Base-by-base conservation (phyloP, 2,329 filamentous ascomycete genomes). In the Trichoderma brevicompactum region DNA sequence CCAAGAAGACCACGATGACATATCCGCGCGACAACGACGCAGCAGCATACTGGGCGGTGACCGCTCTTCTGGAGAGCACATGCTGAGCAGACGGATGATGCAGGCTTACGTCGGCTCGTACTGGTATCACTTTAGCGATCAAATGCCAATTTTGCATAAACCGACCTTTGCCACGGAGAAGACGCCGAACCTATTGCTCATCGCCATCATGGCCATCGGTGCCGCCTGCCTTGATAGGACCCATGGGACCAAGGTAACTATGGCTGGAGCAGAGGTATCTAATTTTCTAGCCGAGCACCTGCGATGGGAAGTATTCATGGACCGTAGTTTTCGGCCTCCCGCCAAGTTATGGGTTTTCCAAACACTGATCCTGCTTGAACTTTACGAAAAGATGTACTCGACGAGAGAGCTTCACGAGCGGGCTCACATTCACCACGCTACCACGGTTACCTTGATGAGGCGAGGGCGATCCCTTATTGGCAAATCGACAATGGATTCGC, bases 301-400 rank as follows among this genome's bases (percentile, higher is more conserved):
- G n/a, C 87, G 95, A 64, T 97, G 94, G 92, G 92, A 96, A 75
- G 91, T 97, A 43, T 97, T 98, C 74, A 95, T 94, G 84, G 91
- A 97, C 74, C 83, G 86, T 13, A 92, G 94, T 77, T 97, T 96
- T 78, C 85, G 92, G 17, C 94, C 95, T 1, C 94, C 95, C 0
- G 94, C 94, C 8, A 97, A 96, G 77, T 80, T 99, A 7, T 99
- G 94, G 94, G 87, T 97, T 0, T 98, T 98, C 79, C 95, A 98
- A 75, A 89, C 94, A 1, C 80, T 98, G 59, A 82, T 98, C 5
- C 83, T 98, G 5, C 83, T 98, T 12, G 95, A 99, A 75, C 81
- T 97, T 0, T 98, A 96, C 72, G 95, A 99, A 79, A 99, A 99
- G 82, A 95, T 97, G 91, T 98, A 94, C 76, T 95, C 93, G 44